Evolutionary conservation across 2,329 filamentous ascomycete species (phyloP).

Genomic region (Colletotrichum sublineola): DNA sequence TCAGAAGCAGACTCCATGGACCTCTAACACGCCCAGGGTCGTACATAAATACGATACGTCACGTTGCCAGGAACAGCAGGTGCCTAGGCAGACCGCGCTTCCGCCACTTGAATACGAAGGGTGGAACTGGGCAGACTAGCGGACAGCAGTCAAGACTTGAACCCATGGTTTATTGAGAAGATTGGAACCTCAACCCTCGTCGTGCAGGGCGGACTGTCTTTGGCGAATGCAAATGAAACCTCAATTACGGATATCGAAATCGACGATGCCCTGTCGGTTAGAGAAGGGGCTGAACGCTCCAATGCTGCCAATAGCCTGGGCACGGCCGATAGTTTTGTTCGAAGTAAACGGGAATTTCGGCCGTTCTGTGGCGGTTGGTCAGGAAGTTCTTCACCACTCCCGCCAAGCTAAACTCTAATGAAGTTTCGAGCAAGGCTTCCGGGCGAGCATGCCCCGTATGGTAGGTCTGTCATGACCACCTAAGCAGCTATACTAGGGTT

Average conservation of each 20-base stretch:
- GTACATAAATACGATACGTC: neutral
- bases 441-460: neutral
- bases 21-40: neutral
- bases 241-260: neutral
- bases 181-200: neutral
- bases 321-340: neutral
- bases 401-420: neutral
- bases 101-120: neutral
- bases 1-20: neutral
- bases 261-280: neutral
- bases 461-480: neutral
- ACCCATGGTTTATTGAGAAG: slow-evolving; percentile 5
- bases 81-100: neutral
- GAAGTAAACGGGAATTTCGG: neutral
- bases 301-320: neutral
- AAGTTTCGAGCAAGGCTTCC: neutral
- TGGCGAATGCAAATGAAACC: neutral
- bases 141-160: neutral
- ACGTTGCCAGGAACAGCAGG: neutral
- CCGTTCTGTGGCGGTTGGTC: neutral
- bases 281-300: neutral
- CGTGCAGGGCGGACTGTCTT: neutral
- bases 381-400: neutral
- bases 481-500: neutral
- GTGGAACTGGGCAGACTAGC: neutral